Base-by-base conservation (phyloP, 805 yeast genomes). In the Tanozyma kutaoensis region DNA sequence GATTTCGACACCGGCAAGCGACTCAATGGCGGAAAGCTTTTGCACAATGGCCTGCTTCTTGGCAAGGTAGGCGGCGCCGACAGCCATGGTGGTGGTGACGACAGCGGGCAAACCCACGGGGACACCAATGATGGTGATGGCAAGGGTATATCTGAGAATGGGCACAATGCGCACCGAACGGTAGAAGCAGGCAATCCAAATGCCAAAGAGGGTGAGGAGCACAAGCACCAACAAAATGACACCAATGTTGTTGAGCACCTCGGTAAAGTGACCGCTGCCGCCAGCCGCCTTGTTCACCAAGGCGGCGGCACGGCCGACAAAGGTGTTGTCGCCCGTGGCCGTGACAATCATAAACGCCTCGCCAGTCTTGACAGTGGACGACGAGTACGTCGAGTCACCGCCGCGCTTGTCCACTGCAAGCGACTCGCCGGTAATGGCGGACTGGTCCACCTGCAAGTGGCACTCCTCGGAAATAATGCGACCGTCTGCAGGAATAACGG, bases 41-140 rank as follows among this genome's bases (percentile, higher is more conserved):
- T 85, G 95, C 49, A 85, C 96, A 70, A 85, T 85, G 46, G 95
- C 95, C 66, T 82, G 82, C 66, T 84, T 85, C 74, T 84, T 81
- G 50, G 95, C 95, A 54, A 85, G 69, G 78, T 85, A 82, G 55
- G 95, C 95, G 59, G 95, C 96, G 76, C 96, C 96, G 63, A 86
- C 96, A 61, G 96, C 96, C 95, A 85, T 84, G 58, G 95, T 85
- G 50, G 95, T 85, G 69, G 95, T 85, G 45, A 84, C 95, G 53
- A 85, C 95, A 58, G 94, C 95, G 60, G 95, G 95, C 58, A 85
- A 75, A 79, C 95, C 95, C 44, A 85, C 95, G 58, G 95, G 95
- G 46, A 85, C 95, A 77, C 95, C 95, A 48, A 85, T 77, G 63
- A 85, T 82, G 67, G 95, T 85, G 60, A 85, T 84, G 46, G 94